Evolutionary conservation across 441 rosid genomes (phyloP).

Genomic region (Biscutella auriculata): DNA sequence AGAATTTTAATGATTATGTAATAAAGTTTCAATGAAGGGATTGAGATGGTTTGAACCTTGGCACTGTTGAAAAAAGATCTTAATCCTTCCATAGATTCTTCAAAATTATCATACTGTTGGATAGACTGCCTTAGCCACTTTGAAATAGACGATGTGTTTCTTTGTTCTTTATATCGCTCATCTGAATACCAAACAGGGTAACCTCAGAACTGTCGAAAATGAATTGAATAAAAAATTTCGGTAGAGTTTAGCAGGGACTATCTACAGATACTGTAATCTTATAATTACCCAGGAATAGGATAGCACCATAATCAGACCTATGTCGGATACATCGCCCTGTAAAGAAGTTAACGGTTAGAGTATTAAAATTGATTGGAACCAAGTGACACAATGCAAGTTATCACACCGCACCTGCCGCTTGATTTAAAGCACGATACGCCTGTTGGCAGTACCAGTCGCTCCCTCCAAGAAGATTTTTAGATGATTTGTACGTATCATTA

Average conservation of each 20-base stretch:
- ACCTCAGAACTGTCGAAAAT: conserved; percentile 1
- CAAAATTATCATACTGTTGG: conserved; percentile 48
- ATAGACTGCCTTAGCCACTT: conserved; percentile 92
- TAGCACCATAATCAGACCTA: conserved; percentile 84
- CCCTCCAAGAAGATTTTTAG: conserved; percentile 79
- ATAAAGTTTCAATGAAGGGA: conserved; percentile 9
- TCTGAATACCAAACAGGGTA: conserved; percentile 35
- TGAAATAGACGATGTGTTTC: conserved; percentile 61
- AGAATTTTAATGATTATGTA: conserved; percentile 4
- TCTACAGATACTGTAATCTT: not conserved
- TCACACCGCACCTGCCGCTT: conserved; percentile 68
- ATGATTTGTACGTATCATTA: conserved; percentile 64
- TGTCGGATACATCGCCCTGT: conserved; percentile 94
- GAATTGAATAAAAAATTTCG: not conserved
- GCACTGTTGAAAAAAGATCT: conserved; percentile 61
- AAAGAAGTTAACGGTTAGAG: conserved; percentile 10
- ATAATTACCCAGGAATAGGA: conserved; percentile 66
- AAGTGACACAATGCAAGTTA: conserved; percentile 5
- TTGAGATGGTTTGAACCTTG: conserved; percentile 38
- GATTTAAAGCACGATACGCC: conserved; percentile 94
- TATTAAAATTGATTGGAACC: not conserved
- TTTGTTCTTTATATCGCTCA: conserved; percentile 66
- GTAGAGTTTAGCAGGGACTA: not conserved
- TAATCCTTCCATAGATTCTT: conserved; percentile 45
- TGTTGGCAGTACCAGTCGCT: conserved; percentile 98